Conservation (phyloP, 2,329 filamentous ascomycete genomes). For the Fusarium mangiferae region DNA sequence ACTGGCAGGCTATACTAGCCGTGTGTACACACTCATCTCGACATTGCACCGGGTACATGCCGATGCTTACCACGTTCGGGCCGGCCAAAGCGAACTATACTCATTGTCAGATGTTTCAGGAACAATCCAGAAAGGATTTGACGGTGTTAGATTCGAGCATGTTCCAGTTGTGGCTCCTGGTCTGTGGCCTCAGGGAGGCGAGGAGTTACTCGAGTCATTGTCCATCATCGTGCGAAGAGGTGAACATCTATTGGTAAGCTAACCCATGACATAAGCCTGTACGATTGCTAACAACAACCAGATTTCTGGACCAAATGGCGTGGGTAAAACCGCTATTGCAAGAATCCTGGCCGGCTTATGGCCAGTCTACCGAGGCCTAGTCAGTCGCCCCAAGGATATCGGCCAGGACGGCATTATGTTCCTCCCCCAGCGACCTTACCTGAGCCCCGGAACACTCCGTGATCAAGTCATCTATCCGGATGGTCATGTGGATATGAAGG, state of each 20-base stretch:
- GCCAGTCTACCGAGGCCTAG: constrained; percentile 94
- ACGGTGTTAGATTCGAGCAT: constrained; percentile 91
- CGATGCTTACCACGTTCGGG: constrained; percentile 79
- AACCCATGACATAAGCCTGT: background rate
- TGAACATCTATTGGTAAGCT: constrained; percentile 80
- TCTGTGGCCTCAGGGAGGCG: constrained; percentile 88
- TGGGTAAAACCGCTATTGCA: constrained; percentile 89
- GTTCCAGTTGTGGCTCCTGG: constrained; percentile 92
- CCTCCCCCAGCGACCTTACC: constrained; percentile 90
- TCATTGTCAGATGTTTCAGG: constrained; percentile 92
- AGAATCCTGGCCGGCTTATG: constrained; percentile 91
- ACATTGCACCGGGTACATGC: constrained; percentile 95
- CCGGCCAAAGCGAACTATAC: constrained; percentile 80
- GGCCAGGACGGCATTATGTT: constrained; percentile 98
- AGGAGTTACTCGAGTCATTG: constrained; percentile 88
- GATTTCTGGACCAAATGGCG: constrained; percentile 94
- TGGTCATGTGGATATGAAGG: constrained; percentile 91
- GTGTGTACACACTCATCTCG: constrained; percentile 94
- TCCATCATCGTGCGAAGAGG: constrained; percentile 90
- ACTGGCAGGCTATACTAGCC: constrained; percentile 92
- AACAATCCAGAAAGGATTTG: constrained; percentile 93
- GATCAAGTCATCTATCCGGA: constrained; percentile 99
- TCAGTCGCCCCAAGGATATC: constrained; percentile 82
- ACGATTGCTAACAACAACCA: constrained; percentile 42
- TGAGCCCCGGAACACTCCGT: constrained; percentile 89